These are phyloP conservation scores for Corinectria fuckeliana DNA, from an alignment of 2,329 filamentous ascomycete genomes.

Conservation along the genomic window DNA sequence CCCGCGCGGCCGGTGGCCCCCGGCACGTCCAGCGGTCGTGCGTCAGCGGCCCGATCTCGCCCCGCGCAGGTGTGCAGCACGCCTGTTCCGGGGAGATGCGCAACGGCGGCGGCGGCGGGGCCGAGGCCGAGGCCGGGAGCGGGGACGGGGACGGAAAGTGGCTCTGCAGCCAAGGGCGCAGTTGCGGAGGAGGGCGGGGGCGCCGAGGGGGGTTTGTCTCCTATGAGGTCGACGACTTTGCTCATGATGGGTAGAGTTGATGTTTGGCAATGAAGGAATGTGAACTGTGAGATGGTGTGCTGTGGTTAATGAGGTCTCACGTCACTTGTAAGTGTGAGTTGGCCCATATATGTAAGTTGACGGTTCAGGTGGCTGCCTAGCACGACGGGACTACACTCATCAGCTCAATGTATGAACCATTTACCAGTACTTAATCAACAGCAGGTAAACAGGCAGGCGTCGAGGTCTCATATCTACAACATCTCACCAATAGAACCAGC, in stretches of 20 bases:
- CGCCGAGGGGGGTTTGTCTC: constrained; percentile 6
- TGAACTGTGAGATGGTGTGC: neutral
- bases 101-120: constrained; percentile 45
- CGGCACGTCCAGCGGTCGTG: constrained; percentile 65
- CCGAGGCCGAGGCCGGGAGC: constrained; percentile 10
- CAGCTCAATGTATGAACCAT: neutral
- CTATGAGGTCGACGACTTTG: constrained; percentile 12
- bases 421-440: neutral
- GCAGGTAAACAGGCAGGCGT: neutral
- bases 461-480: neutral
- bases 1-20: constrained; percentile 62
- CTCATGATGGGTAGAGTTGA: neutral
- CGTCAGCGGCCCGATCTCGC: constrained; percentile 57
- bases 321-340: constrained; percentile 1
- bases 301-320: neutral
- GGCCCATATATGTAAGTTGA: constrained; percentile 3
- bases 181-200: constrained; percentile 3
- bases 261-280: neutral
- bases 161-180: constrained; percentile 18
- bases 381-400: neutral
- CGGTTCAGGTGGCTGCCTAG: constrained; percentile 14
- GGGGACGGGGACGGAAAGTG: constrained; percentile 26
- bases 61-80: constrained; percentile 57
- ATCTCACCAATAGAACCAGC: neutral
- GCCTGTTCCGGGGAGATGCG: constrained; percentile 53